Percentiles rank a stretch among this genome's conserved stretches.
phyloP scores from a whole-genome alignment of 2,329 filamentous ascomycete genomes.

The Fusarium cicatricum region DNA sequence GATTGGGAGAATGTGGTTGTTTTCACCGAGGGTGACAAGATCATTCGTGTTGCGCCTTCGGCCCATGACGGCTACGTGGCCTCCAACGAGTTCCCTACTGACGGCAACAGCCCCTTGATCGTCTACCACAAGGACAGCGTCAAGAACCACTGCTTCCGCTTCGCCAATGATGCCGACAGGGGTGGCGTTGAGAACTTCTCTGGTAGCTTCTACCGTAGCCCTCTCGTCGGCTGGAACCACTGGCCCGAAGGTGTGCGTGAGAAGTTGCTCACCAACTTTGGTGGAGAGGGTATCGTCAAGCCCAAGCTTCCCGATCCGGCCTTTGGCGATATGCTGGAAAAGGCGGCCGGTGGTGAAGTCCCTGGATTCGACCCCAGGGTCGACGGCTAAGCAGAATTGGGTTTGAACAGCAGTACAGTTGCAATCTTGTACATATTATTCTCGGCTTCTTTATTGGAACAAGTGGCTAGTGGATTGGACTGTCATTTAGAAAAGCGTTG shows the following conservation, averaged over 20 bases:
- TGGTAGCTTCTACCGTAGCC: conserved; percentile 46
- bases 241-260: conserved; percentile 4
- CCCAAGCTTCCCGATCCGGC: too few species aligned
- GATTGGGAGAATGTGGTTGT: conserved; percentile 29
- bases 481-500: too few species aligned
- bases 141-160: conserved; percentile 49
- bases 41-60: conserved; percentile 15
- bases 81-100: conserved; percentile 9
- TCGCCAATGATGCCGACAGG: conserved; percentile 34
- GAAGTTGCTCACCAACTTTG: too few species aligned
- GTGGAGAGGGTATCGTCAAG: too few species aligned
- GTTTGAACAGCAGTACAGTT: too few species aligned
- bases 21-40: conserved; percentile 20
- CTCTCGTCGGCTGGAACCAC: conserved; percentile 26
- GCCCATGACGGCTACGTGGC: conserved; percentile 16
- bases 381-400: too few species aligned
- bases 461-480: too few species aligned
- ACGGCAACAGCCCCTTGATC: conserved; percentile 45
- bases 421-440: too few species aligned
- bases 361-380: too few species aligned
- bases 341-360: too few species aligned
- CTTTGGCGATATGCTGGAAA: too few species aligned
- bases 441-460: too few species aligned
- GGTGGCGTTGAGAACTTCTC: conserved; percentile 46
- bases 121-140: conserved; percentile 51